These are phyloP conservation scores for Kalmanozyma brasiliensis DNA, from an alignment of 1,284 basidiomycete species.

Conservation along the genomic window DNA sequence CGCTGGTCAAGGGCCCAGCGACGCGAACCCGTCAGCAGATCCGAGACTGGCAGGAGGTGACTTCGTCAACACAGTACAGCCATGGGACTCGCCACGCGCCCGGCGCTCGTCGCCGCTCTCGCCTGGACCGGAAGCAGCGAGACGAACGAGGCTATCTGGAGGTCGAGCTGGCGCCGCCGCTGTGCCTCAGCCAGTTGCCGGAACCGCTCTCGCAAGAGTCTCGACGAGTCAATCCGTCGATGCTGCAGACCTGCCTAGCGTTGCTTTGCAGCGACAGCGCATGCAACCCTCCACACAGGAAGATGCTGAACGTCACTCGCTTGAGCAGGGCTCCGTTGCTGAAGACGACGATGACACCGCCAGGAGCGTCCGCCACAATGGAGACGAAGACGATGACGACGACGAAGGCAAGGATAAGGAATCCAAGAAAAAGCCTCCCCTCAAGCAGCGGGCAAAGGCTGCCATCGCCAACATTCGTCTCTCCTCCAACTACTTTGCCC, in stretches of 20 bases:
- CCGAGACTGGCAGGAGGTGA: neutral
- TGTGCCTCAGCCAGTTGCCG: neutral
- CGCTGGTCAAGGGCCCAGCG: neutral
- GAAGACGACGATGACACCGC: neutral
- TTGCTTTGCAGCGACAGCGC: constrained; percentile 1
- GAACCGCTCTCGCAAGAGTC: neutral
- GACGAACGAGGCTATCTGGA: neutral
- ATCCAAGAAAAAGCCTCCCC: neutral
- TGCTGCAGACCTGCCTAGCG: constrained; percentile 13
- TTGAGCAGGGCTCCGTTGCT: neutral
- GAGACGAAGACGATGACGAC: constrained; percentile 9
- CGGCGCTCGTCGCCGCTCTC: constrained; percentile 18
- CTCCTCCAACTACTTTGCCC: constrained; percentile 50
- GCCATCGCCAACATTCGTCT: constrained; percentile 23
- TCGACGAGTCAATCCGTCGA: constrained; percentile 13
- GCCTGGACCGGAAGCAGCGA: neutral
- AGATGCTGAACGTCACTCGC: neutral
- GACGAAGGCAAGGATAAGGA: constrained; percentile 7
- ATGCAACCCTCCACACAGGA: neutral
- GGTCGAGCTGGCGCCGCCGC: neutral
- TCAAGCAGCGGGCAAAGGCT: constrained; percentile 12
- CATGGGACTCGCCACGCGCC: constrained; percentile 32
- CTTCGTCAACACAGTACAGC: constrained; percentile 32
- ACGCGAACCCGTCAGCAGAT: constrained; percentile 9
- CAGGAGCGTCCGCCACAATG: constrained; percentile 1